phyloP scores from a whole-genome alignment of 1,139 yeast genomes.

The Sugiyamaella grinbergsii region DNA sequence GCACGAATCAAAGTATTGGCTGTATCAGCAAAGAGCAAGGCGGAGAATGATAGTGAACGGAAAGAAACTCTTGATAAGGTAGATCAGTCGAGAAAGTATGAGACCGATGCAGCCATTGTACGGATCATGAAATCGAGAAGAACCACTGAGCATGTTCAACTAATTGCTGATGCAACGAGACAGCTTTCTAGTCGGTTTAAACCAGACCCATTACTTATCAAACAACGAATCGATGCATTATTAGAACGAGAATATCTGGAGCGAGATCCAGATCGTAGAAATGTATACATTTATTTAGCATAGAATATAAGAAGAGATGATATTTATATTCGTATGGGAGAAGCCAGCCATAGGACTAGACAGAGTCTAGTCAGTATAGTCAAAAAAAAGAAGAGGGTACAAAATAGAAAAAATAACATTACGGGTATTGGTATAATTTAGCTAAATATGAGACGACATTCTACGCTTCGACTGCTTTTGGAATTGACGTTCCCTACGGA shows the following conservation, averaged over 20 bases:
- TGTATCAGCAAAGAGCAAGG: slow-evolving; percentile 51
- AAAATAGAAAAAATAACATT: neutral
- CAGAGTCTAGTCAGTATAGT: neutral
- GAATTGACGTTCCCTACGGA: slow-evolving; percentile 36
- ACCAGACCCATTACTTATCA: slow-evolving; percentile 68
- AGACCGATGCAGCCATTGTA: slow-evolving; percentile 86
- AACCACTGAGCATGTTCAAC: slow-evolving; percentile 60
- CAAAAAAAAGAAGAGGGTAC: slow-evolving; percentile 3
- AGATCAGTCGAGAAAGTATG: slow-evolving; percentile 55
- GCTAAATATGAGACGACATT: slow-evolving; percentile 23
- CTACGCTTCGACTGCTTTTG: slow-evolving; percentile 29
- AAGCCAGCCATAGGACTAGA: neutral
- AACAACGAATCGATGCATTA: slow-evolving; percentile 75
- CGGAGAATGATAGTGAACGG: slow-evolving; percentile 48
- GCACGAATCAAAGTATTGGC: slow-evolving; percentile 78
- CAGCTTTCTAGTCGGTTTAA: slow-evolving; percentile 67
- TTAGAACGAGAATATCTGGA: slow-evolving; percentile 82
- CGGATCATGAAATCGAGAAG: slow-evolving; percentile 80
- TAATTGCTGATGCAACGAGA: slow-evolving; percentile 65
- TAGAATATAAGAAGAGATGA: no score
- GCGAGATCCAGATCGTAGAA: slow-evolving; percentile 65
- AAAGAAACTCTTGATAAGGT: slow-evolving; percentile 47
- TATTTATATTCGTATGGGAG: no score
- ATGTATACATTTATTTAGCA: slow-evolving; percentile 74
- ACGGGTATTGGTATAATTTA: neutral